phyloP scores from a whole-genome alignment of 176 grass and related monocot genomes.

The Echinochloa phyllopogon region DNA sequence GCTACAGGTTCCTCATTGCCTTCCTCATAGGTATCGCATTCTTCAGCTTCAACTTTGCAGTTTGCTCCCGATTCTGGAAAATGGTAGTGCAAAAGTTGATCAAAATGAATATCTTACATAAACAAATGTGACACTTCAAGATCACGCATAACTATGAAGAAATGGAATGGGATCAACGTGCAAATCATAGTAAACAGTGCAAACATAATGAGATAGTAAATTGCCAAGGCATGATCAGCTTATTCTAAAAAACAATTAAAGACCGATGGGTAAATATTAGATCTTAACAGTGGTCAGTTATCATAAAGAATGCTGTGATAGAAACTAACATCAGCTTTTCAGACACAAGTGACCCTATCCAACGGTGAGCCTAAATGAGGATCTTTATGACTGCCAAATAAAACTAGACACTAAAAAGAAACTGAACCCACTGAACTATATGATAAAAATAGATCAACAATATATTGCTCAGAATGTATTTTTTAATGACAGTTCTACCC shows the following conservation, averaged over 20 bases:
- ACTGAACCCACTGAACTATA: background rate
- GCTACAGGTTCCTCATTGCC: conserved; percentile 70
- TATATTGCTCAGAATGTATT: background rate
- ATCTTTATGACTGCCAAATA: background rate
- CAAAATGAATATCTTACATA: background rate
- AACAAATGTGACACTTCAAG: conserved; percentile 20
- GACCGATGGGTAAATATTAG: background rate
- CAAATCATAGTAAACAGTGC: background rate
- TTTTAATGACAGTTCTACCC: background rate
- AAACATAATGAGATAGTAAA: conserved; percentile 1
- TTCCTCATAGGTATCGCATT: conserved; percentile 74
- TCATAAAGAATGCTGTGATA: background rate
- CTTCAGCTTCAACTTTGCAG: conserved; percentile 72
- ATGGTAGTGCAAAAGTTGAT: conserved; percentile 15
- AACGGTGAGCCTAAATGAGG: background rate
- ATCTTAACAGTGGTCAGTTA: background rate
- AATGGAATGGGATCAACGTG: background rate
- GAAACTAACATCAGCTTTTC: background rate
- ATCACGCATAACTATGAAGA: conserved; percentile 2
- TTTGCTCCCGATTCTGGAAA: conserved; percentile 55
- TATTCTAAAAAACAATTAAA: background rate
- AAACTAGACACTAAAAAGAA: background rate
- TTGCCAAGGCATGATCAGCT: background rate
- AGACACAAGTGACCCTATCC: background rate
- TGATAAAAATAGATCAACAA: background rate